phyloP scores from a whole-genome alignment of 352 stramenopile species.

The Thraustochytrium striatum region DNA sequence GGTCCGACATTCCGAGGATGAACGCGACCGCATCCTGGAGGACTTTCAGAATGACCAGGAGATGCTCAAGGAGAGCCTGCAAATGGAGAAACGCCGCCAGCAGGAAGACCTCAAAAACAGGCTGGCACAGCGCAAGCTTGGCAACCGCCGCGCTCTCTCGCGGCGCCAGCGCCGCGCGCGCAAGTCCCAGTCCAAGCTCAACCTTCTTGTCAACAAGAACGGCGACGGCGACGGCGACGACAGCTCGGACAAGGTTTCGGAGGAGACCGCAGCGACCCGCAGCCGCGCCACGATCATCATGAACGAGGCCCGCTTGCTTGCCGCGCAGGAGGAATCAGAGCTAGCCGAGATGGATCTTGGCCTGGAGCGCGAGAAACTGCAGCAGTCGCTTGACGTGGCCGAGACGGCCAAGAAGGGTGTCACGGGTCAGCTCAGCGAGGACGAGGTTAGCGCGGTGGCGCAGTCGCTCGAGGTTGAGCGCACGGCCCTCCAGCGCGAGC shows the following conservation, averaged over 20 bases:
- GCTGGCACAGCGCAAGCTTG: slow-evolving; percentile 30
- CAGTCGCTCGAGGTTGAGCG: background rate
- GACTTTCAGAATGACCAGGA: slow-evolving; percentile 43
- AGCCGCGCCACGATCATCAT: background rate
- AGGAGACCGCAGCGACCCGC: too few relatives aligned
- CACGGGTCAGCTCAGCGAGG: slow-evolving; percentile 2
- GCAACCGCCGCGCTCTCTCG: slow-evolving; percentile 10
- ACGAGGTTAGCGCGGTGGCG: slow-evolving; percentile 12
- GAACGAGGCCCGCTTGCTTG: slow-evolving; percentile 19
- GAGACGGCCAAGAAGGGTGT: slow-evolving; percentile 1
- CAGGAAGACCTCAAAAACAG: slow-evolving; percentile 48
- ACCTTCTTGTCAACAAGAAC: too few relatives aligned
- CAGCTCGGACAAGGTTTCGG: background rate
- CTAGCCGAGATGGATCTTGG: slow-evolving; percentile 30
- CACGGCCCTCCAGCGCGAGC: background rate
- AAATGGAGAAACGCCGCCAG: slow-evolving; percentile 42
- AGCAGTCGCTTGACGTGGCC: background rate
- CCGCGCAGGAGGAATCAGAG: slow-evolving; percentile 31
- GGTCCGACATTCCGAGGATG: slow-evolving; percentile 40
- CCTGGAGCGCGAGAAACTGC: slow-evolving; percentile 7
- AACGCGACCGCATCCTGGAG: slow-evolving; percentile 38
- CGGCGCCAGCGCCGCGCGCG: slow-evolving; percentile 27
- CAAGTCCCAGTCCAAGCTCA: background rate
- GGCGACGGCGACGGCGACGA: background rate
- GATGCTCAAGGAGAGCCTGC: slow-evolving; percentile 29